These are phyloP conservation scores for Leccinum subspadiceum DNA, from an alignment of 1,284 basidiomycete genomes.

Conservation along the genomic window DNA sequence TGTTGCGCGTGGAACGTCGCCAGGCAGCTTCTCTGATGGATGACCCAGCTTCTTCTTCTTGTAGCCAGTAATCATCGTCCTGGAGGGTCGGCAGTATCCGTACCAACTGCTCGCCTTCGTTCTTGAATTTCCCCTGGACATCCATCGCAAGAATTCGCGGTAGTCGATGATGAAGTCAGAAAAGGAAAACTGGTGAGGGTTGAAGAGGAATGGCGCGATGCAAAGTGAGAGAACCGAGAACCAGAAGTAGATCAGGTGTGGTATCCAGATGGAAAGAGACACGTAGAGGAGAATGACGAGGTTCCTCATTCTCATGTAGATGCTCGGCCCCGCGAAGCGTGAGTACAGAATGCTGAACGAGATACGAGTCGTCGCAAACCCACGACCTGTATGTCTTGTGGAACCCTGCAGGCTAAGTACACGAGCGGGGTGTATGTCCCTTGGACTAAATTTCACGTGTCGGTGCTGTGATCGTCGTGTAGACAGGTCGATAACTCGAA, in stretches of 20 bases:
- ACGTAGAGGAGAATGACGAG: slow-evolving; percentile 86
- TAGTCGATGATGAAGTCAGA: slow-evolving; percentile 97
- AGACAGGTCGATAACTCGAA: no score
- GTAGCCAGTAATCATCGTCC: slow-evolving; percentile 96
- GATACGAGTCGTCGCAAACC: slow-evolving; percentile 93
- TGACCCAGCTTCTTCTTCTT: slow-evolving; percentile 97
- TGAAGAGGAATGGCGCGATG: slow-evolving; percentile 95
- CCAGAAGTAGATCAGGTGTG: slow-evolving; percentile 97
- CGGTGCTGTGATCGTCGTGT: no score
- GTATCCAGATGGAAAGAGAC: slow-evolving; percentile 89
- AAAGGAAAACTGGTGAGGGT: slow-evolving; percentile 96
- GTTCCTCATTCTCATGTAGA: slow-evolving; percentile 95
- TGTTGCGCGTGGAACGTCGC: slow-evolving; percentile 86
- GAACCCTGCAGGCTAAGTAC: no score
- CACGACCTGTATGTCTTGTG: slow-evolving; percentile 70
- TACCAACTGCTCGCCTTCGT: slow-evolving; percentile 98
- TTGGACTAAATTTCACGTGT: no score
- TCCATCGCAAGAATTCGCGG: slow-evolving; percentile 95
- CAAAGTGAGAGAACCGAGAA: slow-evolving; percentile 87
- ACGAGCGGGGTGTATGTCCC: no score
- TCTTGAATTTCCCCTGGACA: slow-evolving; percentile 94
- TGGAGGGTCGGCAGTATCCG: slow-evolving; percentile 92
- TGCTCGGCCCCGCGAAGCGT: slow-evolving; percentile 95
- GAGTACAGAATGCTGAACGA: slow-evolving; percentile 95
- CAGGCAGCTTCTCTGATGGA: slow-evolving; percentile 92